Conservation (phyloP, 768 basidiomycete species). For the Clitopilus hobsonii region DNA sequence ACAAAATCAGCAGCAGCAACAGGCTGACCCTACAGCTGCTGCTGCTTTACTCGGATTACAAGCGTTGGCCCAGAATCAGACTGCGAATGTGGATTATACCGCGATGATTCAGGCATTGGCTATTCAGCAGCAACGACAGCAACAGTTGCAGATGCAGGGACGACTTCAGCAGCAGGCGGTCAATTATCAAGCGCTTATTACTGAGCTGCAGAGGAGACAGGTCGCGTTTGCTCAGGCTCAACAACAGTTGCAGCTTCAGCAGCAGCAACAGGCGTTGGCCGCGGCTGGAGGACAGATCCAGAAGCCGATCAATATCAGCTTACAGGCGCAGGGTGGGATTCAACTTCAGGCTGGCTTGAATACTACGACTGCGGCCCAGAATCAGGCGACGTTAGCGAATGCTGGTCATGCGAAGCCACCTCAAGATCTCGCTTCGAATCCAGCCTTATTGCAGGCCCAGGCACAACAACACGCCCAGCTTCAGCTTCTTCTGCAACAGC, state of each 20-base stretch:
- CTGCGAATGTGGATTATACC: conserved; percentile 27
- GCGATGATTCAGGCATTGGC: conserved; percentile 25
- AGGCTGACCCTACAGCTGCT: background rate
- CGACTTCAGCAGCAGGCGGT: conserved; percentile 12
- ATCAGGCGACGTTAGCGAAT: background rate
- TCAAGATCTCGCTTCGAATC: background rate
- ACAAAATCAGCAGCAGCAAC: background rate
- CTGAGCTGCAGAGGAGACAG: conserved; percentile 14
- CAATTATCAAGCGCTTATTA: conserved; percentile 15
- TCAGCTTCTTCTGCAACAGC: conserved; percentile 8
- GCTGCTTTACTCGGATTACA: conserved; percentile 13
- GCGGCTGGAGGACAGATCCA: background rate
- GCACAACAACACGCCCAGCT: background rate
- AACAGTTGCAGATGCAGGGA: conserved; percentile 4
- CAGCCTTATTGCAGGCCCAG: background rate
- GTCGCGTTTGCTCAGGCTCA: conserved; percentile 8
- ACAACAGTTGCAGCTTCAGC: conserved; percentile 8
- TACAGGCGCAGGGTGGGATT: conserved; percentile 3
- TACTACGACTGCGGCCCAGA: background rate
- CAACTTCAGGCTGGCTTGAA: conserved; percentile 1
- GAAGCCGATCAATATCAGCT: conserved; percentile 5
- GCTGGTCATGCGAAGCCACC: background rate
- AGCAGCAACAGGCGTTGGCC: conserved; percentile 1
- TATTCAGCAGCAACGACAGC: conserved; percentile 22
- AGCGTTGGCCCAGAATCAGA: conserved; percentile 22